These are phyloP conservation scores for Calocybe gambosa DNA, from an alignment of 1,284 basidiomycete species.

Conservation along the genomic window DNA sequence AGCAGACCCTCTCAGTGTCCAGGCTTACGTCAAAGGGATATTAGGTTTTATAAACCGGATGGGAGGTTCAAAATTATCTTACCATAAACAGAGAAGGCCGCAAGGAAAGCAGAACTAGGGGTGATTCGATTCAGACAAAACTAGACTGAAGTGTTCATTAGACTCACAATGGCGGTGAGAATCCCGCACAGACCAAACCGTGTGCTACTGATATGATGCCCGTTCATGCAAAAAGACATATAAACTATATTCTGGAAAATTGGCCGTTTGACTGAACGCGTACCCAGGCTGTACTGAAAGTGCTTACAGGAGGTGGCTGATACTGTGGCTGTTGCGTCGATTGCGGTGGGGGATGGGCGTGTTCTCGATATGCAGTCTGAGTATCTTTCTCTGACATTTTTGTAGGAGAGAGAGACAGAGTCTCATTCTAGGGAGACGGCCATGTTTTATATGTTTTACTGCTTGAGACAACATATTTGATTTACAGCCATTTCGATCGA, in stretches of 20 bases:
- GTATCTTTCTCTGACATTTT: constrained; percentile 12
- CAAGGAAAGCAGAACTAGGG: constrained; percentile 30
- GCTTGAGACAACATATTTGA: neutral
- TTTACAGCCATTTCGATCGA: too few species aligned
- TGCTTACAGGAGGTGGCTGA: constrained; percentile 6
- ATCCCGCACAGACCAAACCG: constrained; percentile 36
- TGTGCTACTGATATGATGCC: constrained; percentile 28
- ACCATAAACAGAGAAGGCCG: constrained; percentile 33
- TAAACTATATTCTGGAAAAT: constrained; percentile 13
- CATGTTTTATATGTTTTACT: neutral
- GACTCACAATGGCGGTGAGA: constrained; percentile 29
- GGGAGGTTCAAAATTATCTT: constrained; percentile 8
- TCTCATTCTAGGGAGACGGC: neutral
- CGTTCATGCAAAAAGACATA: constrained; percentile 27
- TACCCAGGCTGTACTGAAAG: neutral
- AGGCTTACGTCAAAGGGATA: constrained; percentile 19
- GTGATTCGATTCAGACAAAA: neutral
- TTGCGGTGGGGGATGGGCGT: constrained; percentile 2
- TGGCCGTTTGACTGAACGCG: neutral
- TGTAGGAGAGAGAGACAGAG: neutral
- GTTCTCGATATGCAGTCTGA: neutral
- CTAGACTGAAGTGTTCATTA: neutral
- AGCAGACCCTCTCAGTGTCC: constrained; percentile 31
- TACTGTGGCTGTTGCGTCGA: constrained; percentile 11
- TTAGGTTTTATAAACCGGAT: neutral